Evolutionary conservation across 2,329 filamentous ascomycete species (phyloP).

Genomic region (Sporothrix schenckii): DNA sequence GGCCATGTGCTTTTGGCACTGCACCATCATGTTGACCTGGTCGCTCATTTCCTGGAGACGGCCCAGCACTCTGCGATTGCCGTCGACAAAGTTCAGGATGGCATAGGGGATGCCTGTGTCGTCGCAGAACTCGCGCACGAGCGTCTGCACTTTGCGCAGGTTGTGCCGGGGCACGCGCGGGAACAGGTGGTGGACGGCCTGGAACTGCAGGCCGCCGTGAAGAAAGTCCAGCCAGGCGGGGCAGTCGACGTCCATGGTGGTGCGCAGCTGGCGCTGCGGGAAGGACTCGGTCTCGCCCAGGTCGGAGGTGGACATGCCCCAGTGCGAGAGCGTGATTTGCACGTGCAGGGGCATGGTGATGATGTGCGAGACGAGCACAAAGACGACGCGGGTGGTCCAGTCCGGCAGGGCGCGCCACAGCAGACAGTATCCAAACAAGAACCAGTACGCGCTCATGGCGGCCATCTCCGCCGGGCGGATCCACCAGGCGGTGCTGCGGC

Average conservation of each 20-base stretch:
- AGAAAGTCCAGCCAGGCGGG: conserved; percentile 72
- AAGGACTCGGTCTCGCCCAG: conserved; percentile 68
- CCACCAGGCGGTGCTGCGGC: conserved; percentile 63
- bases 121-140: conserved; percentile 66
- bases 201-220: conserved; percentile 73
- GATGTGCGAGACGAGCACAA: conserved; percentile 66
- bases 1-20: conserved; percentile 58
- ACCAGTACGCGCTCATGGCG: conserved; percentile 68
- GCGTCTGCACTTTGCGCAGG: conserved; percentile 60
- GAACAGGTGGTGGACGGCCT: conserved; percentile 71
- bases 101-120: conserved; percentile 66
- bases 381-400: conserved; percentile 60
- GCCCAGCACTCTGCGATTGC: conserved; percentile 58
- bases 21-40: conserved; percentile 62
- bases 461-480: conserved; percentile 67
- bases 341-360: conserved; percentile 70
- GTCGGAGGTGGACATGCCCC: conserved; percentile 70
- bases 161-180: conserved; percentile 71
- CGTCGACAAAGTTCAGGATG: conserved; percentile 63
- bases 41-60: conserved; percentile 61
- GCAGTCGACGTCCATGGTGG: conserved; percentile 75
- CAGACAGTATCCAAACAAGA: conserved; percentile 67
- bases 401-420: conserved; percentile 63
- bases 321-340: conserved; percentile 73
- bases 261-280: conserved; percentile 68